These are phyloP conservation scores for Solanum hybrid DNA, from an alignment of 305 asterid species.

Conservation along the genomic window DNA sequence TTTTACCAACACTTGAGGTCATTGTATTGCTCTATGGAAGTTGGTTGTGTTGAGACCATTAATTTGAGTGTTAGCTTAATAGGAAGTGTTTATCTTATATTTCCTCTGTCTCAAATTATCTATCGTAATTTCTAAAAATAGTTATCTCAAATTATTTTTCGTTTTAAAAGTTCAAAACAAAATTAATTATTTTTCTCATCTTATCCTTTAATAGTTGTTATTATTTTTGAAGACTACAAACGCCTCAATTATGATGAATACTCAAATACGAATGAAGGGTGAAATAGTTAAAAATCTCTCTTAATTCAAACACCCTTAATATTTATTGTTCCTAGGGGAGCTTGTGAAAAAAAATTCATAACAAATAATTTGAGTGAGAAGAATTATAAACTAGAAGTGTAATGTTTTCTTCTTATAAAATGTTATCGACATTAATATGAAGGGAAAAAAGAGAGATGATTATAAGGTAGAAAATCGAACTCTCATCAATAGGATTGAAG, in stretches of 20 bases:
- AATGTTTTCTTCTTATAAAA: background rate
- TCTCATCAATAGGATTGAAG: no score
- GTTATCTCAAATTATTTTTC: no score
- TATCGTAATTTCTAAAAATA: background rate
- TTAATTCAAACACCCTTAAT: background rate
- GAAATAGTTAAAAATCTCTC: background rate
- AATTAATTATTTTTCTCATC: background rate
- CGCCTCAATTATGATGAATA: background rate
- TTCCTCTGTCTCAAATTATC: no score
- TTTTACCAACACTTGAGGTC: background rate
- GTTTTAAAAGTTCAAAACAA: background rate
- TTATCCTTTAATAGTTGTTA: background rate
- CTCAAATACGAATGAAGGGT: background rate
- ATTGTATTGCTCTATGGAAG: background rate
- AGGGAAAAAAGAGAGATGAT: background rate
- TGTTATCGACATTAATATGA: background rate
- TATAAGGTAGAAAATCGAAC: background rate
- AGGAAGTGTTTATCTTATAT: background rate
- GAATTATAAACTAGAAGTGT: background rate
- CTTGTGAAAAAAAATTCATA: background rate
- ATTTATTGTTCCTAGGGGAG: background rate
- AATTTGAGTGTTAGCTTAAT: background rate
- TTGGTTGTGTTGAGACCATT: background rate
- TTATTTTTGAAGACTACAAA: background rate
- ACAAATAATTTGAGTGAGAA: background rate